These are phyloP conservation scores for Sugiyamaella neomexicana DNA, from an alignment of 1,139 yeast species.

Conservation along the genomic window DNA sequence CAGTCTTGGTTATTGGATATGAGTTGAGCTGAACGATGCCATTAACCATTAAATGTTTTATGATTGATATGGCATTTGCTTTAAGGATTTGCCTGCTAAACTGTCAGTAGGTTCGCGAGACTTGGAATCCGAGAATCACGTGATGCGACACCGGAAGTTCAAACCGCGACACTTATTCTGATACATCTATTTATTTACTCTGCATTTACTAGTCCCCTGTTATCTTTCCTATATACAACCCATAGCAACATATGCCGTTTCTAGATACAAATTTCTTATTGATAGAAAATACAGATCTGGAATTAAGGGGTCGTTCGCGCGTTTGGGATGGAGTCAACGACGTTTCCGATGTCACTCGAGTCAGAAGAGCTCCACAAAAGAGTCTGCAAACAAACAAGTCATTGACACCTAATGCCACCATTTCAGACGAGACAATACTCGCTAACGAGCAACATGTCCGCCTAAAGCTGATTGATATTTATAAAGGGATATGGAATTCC, in stretches of 20 bases:
- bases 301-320: conserved; percentile 5
- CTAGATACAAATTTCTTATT: conserved; percentile 9
- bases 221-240: neutral
- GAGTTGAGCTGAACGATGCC: conserved; percentile 10
- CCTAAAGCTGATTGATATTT: conserved; percentile 1
- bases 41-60: too few relatives aligned
- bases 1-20: conserved; percentile 27
- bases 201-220: neutral
- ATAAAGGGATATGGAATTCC: conserved; percentile 1
- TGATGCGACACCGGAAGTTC: neutral
- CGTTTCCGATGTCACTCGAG: conserved; percentile 2
- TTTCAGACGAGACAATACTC: neutral
- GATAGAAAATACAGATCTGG: conserved; percentile 7
- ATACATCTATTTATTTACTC: neutral
- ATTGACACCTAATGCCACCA: too few relatives aligned
- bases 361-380: neutral
- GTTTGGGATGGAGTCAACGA: conserved; percentile 11
- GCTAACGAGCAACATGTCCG: neutral
- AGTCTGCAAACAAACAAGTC: neutral
- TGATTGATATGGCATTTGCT: too few relatives aligned
- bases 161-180: too few relatives aligned
- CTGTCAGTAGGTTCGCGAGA: too few relatives aligned
- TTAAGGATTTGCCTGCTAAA: conserved; percentile 1
- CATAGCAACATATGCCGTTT: conserved; percentile 7
- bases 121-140: neutral